Evolutionary conservation across 176 grass and related monocot genomes (phyloP).

Genomic region (Carex parvula): DNA sequence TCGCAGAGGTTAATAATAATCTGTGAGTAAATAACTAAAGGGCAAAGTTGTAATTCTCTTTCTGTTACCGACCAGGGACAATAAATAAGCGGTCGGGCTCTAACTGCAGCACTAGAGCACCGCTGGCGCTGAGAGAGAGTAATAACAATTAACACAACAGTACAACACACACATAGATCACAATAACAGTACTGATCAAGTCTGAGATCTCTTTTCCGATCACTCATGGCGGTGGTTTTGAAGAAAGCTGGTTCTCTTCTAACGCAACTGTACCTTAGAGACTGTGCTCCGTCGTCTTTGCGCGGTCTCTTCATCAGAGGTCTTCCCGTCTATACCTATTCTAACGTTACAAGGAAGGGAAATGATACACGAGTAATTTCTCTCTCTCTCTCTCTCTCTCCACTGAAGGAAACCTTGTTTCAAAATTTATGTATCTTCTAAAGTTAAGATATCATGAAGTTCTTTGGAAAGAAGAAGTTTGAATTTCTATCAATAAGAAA

Average conservation of each 20-base stretch:
- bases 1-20: not conserved
- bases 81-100: constrained; percentile 23
- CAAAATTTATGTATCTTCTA: no score
- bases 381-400: not conserved
- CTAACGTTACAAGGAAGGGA: not conserved
- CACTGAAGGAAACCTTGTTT: no score
- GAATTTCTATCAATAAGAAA: not conserved
- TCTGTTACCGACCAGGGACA: not conserved
- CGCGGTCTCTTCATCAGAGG: constrained; percentile 1
- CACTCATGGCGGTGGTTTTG: not conserved
- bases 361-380: constrained; percentile 6
- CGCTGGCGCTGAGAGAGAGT: not conserved
- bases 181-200: not conserved
- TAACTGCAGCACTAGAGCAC: not conserved
- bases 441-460: not conserved
- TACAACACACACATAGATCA: not conserved
- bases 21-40: not conserved
- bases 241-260: constrained; percentile 14
- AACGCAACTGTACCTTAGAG: not conserved
- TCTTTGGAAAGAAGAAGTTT: not conserved
- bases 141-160: not conserved
- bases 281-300: not conserved
- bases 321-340: not conserved
- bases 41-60: not conserved
- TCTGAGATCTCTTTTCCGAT: not conserved